Evolutionary conservation across 768 basidiomycete genomes (phyloP).

Genomic region (Cubamyces sp.): DNA sequence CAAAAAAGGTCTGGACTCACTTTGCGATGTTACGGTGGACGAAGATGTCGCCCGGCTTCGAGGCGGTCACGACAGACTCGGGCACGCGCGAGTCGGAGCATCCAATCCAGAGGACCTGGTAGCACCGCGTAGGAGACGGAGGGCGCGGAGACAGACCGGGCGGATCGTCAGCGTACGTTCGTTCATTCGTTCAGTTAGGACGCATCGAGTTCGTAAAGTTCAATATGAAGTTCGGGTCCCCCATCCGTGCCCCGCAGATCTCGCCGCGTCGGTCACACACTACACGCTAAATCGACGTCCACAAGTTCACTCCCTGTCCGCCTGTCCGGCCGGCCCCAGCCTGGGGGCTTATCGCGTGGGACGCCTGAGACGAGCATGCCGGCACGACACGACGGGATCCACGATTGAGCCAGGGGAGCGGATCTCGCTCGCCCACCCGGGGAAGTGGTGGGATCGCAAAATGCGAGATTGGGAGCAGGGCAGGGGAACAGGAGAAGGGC

Average conservation of each 20-base stretch:
- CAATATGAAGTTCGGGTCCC: not conserved
- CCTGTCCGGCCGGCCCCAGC: no score
- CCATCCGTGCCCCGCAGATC: no score
- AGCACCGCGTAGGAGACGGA: not conserved
- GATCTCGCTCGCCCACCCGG: no score
- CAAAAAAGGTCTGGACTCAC: slow-evolving; percentile 43
- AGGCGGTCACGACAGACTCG: slow-evolving; percentile 70
- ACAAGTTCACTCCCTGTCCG: not conserved
- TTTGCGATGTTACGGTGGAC: slow-evolving; percentile 90
- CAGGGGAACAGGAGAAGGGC: slow-evolving; percentile 3
- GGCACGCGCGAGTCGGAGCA: slow-evolving; percentile 88
- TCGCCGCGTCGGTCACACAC: no score
- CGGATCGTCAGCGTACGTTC: no score
- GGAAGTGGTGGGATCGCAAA: not conserved
- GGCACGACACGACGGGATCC: not conserved
- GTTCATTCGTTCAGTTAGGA: no score
- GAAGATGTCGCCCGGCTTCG: slow-evolving; percentile 81
- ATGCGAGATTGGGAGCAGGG: slow-evolving; percentile 23
- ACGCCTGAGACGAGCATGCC: no score
- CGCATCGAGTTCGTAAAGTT: not conserved
- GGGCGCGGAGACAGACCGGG: no score
- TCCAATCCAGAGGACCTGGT: slow-evolving; percentile 78
- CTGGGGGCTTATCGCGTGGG: no score
- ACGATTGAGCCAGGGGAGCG: not conserved
- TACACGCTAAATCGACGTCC: not conserved